Percentiles rank a stretch among this genome's conserved stretches.
These are phyloP conservation scores for Cercospora janseana DNA, from an alignment of 2,329 filamentous ascomycete species.

Conservation along the genomic window DNA sequence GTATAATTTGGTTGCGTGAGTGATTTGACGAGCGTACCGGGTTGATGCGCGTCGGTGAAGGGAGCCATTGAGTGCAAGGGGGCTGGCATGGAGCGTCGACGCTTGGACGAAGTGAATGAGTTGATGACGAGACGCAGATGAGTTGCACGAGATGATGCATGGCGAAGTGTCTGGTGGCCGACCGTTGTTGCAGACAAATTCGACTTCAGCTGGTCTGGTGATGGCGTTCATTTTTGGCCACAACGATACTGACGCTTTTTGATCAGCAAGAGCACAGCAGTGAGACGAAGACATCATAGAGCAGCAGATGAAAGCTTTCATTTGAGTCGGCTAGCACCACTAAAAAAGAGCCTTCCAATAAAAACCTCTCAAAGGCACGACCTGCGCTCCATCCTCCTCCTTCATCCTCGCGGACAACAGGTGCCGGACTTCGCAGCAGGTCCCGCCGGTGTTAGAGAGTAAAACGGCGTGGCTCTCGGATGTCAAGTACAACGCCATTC, in stretches of 20 bases:
- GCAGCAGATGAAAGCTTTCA: constrained; percentile 23
- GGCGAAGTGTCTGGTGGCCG: background rate
- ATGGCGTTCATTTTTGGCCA: no score
- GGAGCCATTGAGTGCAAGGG: background rate
- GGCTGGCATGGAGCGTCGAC: background rate
- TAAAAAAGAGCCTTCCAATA: constrained; percentile 17
- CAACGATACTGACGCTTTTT: no score
- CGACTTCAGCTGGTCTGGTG: no score
- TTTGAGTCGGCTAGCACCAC: constrained; percentile 23
- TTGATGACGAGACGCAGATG: background rate
- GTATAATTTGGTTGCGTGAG: constrained; percentile 65
- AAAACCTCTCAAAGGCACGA: constrained; percentile 30
- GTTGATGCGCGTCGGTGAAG: background rate
- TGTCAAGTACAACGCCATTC: constrained; percentile 13
- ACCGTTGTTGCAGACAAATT: no score
- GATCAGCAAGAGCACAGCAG: background rate
- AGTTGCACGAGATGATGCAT: background rate
- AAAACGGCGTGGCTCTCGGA: constrained; percentile 13
- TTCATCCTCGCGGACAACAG: no score
- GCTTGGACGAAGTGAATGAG: background rate
- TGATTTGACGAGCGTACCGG: background rate
- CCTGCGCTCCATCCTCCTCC: constrained; percentile 12
- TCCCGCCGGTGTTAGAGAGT: constrained; percentile 34
- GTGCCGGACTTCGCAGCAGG: constrained; percentile 6
- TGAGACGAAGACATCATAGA: background rate